Conservation (phyloP, 1,284 basidiomycete genomes). For the Cutaneotrichosporon sp. region DNA sequence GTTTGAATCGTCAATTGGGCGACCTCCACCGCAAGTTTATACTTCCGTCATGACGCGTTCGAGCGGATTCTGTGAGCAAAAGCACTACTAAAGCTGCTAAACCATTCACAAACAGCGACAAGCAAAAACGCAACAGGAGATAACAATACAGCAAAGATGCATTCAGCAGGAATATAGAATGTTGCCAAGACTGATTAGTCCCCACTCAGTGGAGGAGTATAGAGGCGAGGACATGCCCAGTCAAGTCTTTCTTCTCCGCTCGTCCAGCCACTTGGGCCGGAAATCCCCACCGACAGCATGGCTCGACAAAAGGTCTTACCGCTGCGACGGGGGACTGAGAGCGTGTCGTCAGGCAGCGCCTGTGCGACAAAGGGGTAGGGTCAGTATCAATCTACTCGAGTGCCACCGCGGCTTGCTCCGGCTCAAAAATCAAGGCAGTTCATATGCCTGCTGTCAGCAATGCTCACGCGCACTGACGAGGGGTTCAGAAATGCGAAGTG, state of each 20-base stretch:
- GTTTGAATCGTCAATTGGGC: not conserved
- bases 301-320: conserved; percentile 38
- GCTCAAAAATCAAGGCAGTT: not conserved
- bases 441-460: conserved; percentile 5
- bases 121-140: not conserved
- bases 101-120: not conserved
- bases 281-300: conserved; percentile 33
- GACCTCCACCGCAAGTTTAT: conserved; percentile 15
- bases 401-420: not conserved
- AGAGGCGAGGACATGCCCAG: conserved; percentile 46
- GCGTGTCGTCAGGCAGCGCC: conserved; percentile 21
- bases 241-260: conserved; percentile 40
- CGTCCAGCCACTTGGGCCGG: conserved; percentile 19
- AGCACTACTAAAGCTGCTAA: too few species aligned
- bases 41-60: conserved; percentile 6
- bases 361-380: not conserved
- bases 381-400: not conserved
- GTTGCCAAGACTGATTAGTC: conserved; percentile 48
- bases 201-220: conserved; percentile 37
- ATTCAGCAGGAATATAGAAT: conserved; percentile 18
- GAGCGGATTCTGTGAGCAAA: not conserved
- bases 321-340: conserved; percentile 43
- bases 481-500: conserved; percentile 39
- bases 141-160: not conserved
- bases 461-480: not conserved